Evolutionary conservation across 805 yeast genomes (phyloP).

Genomic region (baker's yeast (Saccharomyces cerevisiae)): DNA sequence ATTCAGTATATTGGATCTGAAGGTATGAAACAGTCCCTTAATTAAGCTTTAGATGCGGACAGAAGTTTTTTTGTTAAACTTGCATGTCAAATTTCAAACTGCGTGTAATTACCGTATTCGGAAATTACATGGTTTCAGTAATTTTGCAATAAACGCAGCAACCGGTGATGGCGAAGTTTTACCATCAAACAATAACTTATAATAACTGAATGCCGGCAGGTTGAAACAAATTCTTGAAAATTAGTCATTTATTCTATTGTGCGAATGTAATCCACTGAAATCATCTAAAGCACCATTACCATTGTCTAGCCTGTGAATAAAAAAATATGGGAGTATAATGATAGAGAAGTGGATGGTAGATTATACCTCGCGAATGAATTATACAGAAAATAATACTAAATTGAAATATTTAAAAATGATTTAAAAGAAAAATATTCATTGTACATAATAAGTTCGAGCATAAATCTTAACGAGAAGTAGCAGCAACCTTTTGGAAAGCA

Average conservation of each 20-base stretch:
- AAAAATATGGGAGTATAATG: too few species aligned
- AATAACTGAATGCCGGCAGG: not conserved
- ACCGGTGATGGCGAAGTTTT: not conserved
- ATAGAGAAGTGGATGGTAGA: not conserved
- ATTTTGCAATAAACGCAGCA: not conserved
- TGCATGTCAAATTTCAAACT: not conserved
- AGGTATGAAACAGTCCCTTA: not conserved
- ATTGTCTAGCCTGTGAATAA: not conserved
- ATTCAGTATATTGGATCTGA: not conserved
- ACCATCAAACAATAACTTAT: not conserved
- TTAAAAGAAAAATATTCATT: slow-evolving; percentile 1
- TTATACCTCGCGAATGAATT: not conserved
- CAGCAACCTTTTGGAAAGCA: slow-evolving; percentile 89
- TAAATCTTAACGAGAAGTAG: slow-evolving; percentile 77
- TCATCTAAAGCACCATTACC: not conserved
- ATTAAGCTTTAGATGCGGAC: not conserved
- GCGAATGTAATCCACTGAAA: too few species aligned
- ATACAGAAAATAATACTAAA: not conserved
- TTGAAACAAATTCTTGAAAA: not conserved
- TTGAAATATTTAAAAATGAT: not conserved
- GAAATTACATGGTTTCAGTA: not conserved
- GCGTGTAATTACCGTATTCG: not conserved
- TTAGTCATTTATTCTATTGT: too few species aligned
- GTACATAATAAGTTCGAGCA: not conserved
- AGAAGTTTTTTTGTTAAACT: not conserved